Percentiles rank a stretch among this genome's conserved stretches.
These are phyloP conservation scores for Psilocybe cubensis DNA, from an alignment of 768 basidiomycete species.

Conservation along the genomic window DNA sequence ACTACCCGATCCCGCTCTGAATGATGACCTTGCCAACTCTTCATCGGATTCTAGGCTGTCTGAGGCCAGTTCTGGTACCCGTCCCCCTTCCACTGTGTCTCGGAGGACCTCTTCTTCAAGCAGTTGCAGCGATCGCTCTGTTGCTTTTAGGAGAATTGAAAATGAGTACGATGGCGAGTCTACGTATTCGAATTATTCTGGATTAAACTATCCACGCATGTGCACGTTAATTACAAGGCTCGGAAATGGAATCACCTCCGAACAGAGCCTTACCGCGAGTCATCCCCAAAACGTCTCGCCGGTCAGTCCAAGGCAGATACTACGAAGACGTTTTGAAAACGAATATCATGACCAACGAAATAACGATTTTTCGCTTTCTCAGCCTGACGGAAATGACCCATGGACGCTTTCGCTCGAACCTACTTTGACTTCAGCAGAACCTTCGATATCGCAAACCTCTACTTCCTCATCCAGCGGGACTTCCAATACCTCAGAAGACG, in stretches of 20 bases:
- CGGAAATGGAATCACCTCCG: conserved; percentile 1
- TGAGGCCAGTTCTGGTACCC: background rate
- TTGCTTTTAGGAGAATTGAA: conserved; percentile 6
- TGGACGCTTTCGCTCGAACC: conserved; percentile 35
- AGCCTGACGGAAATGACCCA: conserved; percentile 30
- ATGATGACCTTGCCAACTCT: background rate
- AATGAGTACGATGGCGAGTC: background rate
- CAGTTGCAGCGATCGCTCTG: conserved; percentile 10
- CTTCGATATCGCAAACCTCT: conserved; percentile 16
- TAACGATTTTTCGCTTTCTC: conserved; percentile 19
- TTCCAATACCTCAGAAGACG: conserved; percentile 3
- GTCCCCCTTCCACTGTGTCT: background rate
- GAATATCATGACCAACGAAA: background rate
- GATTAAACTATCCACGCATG: conserved; percentile 6
- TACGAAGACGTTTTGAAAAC: conserved; percentile 1
- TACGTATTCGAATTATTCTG: conserved; percentile 9
- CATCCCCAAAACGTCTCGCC: background rate
- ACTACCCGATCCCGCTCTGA: background rate
- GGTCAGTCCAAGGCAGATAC: conserved; percentile 3
- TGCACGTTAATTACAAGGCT: conserved; percentile 2
- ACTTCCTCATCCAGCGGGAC: background rate
- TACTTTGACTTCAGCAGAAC: conserved; percentile 14
- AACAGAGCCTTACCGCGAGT: conserved; percentile 2
- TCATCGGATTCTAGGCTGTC: conserved; percentile 11
- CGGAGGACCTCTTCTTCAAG: background rate